Evolutionary conservation across 176 grass and related monocot species (phyloP), one percentile per base, ranked within the genome.

Genomic region (Eragrostis curvula): DNA sequence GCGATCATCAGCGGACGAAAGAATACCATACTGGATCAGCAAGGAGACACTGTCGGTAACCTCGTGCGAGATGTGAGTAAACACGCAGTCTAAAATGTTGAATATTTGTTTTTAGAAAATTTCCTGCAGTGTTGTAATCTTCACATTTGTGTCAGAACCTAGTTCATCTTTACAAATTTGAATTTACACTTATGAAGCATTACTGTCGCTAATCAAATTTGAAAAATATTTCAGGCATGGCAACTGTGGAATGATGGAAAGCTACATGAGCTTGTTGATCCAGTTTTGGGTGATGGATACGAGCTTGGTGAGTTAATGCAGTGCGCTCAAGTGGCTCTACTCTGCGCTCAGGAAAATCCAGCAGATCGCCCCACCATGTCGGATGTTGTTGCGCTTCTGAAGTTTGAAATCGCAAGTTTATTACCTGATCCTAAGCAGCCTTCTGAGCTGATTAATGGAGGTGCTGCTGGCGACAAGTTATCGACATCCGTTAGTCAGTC

Each of bases 11-110:
- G 53, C 17, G 80, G 90, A 24, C 49, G 56, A 61, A 89, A 72
- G 63, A 92, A 89, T 60, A 76, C 16, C 25, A 71, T 85, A 25
- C 12, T 64, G 2, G 30, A 77, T 12, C n/a, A 60, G 17, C 71
- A 43, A 60, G 90, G 68, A 25, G 79, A 89, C 66, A 74, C 75
- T 44, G 46, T 86, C 73, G 86, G 83, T 2, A 75, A 59, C 78
- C 90, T 92, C 0, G 64, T 92, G 63, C 47, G 79, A 61, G 70
- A 72, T 80, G 90, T 89, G 79, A 86, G 89, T 85, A 50, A 49
- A 68, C 13, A 36, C 15, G 3, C 8, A 76, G 32, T 77, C 83
- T 8, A 73, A 73, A 36, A 67, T 24, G 3, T 49, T 71, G 41
- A 39, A 79, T 15, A 66, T 73, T 29, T 59, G 0, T 55, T 49